A percentile compares a stretch with the other conserved stretches of the same genome.
phyloP scores from a whole-genome alignment of 2,329 filamentous ascomycete species.

The Penicillium digitatum region DNA sequence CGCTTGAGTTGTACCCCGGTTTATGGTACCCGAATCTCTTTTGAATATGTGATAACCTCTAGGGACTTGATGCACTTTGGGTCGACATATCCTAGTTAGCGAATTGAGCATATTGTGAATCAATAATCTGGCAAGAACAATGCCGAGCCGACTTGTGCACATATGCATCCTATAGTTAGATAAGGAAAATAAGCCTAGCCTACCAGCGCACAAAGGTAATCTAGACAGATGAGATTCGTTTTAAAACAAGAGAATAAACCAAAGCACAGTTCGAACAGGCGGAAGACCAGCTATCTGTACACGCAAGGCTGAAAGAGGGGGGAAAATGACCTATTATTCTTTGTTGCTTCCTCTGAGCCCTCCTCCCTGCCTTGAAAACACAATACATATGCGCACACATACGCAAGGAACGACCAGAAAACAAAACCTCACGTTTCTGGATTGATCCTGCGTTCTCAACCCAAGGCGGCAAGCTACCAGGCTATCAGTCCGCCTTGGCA shows the following conservation, averaged over 20 bases:
- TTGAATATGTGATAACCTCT: neutral
- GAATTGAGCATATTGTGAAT: neutral
- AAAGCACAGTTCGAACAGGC: conserved; percentile 38
- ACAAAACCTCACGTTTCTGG: conserved; percentile 2
- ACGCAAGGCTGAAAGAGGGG: conserved; percentile 32
- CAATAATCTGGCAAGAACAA: neutral
- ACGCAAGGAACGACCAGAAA: conserved; percentile 13
- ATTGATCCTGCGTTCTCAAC: conserved; percentile 19
- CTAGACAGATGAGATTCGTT: conserved; percentile 35
- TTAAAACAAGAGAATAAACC: conserved; percentile 30
- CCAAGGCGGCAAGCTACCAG: conserved; percentile 21
- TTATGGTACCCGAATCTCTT: neutral
- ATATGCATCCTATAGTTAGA: neutral
- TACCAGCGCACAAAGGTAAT: conserved; percentile 11
- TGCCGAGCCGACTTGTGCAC: neutral
- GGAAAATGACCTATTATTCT: conserved; percentile 24
- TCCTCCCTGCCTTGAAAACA: conserved; percentile 24
- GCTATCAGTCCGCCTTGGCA: conserved; percentile 14
- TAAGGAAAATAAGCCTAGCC: neutral
- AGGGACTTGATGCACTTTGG: neutral
- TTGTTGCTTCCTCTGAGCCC: conserved; percentile 19
- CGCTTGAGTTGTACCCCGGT: neutral
- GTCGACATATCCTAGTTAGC: neutral
- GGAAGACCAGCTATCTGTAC: conserved; percentile 43
- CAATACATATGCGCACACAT: conserved; percentile 25